phyloP scores from a whole-genome alignment of 257 asterid species.

The Echites panduratus region DNA sequence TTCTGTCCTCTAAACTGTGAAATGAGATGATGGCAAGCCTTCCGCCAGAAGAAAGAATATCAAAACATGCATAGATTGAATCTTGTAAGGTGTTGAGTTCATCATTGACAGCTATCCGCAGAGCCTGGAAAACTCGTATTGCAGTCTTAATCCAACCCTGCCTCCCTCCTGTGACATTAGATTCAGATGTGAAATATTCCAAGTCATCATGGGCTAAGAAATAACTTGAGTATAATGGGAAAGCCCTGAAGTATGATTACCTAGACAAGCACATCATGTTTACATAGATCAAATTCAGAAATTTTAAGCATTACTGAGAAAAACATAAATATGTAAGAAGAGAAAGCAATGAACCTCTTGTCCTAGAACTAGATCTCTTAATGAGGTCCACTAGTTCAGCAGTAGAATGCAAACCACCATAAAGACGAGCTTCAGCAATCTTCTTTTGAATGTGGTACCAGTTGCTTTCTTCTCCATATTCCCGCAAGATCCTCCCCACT shows the following conservation, averaged over 20 bases:
- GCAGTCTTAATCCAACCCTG: conserved; percentile 99
- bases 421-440: conserved; percentile 63
- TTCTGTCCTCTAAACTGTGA: conserved; percentile 96
- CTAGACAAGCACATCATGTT: not conserved
- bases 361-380: conserved; percentile 57
- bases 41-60: conserved; percentile 73
- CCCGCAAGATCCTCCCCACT: conserved; percentile 75
- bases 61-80: conserved; percentile 57
- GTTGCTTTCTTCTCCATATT: conserved; percentile 94
- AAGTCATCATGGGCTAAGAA: not conserved
- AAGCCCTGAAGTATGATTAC: not conserved
- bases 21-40: conserved; percentile 88
- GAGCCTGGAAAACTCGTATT: conserved; percentile 85
- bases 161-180: conserved; percentile 70
- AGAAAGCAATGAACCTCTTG: conserved; percentile 47
- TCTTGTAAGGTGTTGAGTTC: conserved; percentile 73
- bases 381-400: conserved; percentile 70
- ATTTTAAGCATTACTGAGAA: not conserved
- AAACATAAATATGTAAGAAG: not conserved
- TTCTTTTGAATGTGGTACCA: conserved; percentile 77
- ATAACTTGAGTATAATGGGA: not conserved
- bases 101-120: conserved; percentile 90
- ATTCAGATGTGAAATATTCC: not conserved
- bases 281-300: not conserved
- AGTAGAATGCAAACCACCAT: conserved; percentile 92